Base-by-base conservation (phyloP, 2,329 filamentous ascomycete genomes). In the Camptophora hylomeconis region DNA sequence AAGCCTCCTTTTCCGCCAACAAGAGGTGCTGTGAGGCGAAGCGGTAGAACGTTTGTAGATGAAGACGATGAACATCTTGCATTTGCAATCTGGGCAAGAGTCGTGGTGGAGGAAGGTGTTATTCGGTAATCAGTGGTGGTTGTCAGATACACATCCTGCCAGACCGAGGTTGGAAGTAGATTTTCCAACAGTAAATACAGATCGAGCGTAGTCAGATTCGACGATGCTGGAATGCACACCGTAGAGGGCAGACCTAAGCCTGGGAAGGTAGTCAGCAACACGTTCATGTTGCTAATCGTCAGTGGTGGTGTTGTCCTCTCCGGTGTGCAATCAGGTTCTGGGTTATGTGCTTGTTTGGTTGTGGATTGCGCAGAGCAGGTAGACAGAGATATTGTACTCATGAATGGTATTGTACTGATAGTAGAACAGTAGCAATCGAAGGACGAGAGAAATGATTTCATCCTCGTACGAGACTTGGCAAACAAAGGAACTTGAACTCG, bases 1-100 rank as follows among this genome's bases (percentile, higher is more conserved):
- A 98, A 98, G 48, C 89, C 89, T 55, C 89, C 89, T 52, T 98
- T 98, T 51, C 92, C 92, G 60, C 92, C 89, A 44, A 78, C 80
- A 20, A 94, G 60, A 5, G 80, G 79, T 2, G 77, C 64, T 5
- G 75, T 77, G 17, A 98, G 72, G 30, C 84, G 81, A 3, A 98
- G 68, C 0, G 84, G 77, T 10, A 98, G 65, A 41, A 95, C 76
- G 18, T n/a, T 14, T 7, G 20, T 7, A 20, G 17, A 20, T 31
- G 25, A 37, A 31, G n/a, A n/a, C n/a, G n/a, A n/a, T n/a, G n/a
- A n/a, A n/a, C n/a, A n/a, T n/a, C n/a, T n/a, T n/a, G n/a, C n/a
- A n/a, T n/a, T n/a, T n/a, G n/a, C n/a, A n/a, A n/a, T n/a, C 17
- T 49, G 49, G 17, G 66, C 59, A 20, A 89, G 65, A 12, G 84